Evolutionary conservation across 1,139 yeast genomes (phyloP).

Genomic region (Pneumocystis oryctolagi): DNA sequence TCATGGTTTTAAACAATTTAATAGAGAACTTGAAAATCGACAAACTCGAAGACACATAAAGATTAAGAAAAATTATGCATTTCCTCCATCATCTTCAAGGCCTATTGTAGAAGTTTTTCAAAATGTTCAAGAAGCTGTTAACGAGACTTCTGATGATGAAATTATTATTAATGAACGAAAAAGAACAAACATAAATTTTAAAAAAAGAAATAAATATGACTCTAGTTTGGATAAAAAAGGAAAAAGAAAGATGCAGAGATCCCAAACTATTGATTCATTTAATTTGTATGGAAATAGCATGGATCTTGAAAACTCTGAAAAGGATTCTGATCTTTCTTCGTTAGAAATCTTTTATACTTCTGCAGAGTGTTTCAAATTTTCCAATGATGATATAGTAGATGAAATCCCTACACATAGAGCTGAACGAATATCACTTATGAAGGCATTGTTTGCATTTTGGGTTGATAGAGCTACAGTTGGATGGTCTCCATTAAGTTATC

Average conservation of each 20-base stretch:
- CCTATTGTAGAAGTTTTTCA: slow-evolving; percentile 89
- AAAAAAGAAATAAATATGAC: neutral
- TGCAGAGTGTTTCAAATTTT: neutral
- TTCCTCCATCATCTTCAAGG: slow-evolving; percentile 58
- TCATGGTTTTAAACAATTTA: slow-evolving; percentile 59
- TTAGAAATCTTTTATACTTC: neutral
- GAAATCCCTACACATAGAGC: slow-evolving; percentile 20
- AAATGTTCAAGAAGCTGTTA: slow-evolving; percentile 76
- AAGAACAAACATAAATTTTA: slow-evolving; percentile 10
- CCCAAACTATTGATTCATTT: neutral
- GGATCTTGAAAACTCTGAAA: neutral
- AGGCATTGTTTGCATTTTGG: slow-evolving; percentile 84
- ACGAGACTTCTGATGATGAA: slow-evolving; percentile 26
- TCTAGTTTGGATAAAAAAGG: neutral
- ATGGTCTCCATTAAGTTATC: slow-evolving; percentile 87
- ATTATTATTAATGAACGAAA: slow-evolving; percentile 16
- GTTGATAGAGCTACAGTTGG: slow-evolving; percentile 91
- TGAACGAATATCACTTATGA: slow-evolving; percentile 64
- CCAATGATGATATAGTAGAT: neutral
- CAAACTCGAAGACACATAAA: slow-evolving; percentile 54
- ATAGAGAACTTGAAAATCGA: slow-evolving; percentile 74
- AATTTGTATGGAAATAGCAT: neutral
- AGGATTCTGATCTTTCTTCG: neutral
- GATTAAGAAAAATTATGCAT: slow-evolving; percentile 50
- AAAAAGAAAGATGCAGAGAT: neutral